Percentiles rank a stretch among this genome's conserved stretches.
These are phyloP conservation scores for Chrysopogon serrulatus DNA, from an alignment of 176 grass and related monocot species.

Conservation along the genomic window DNA sequence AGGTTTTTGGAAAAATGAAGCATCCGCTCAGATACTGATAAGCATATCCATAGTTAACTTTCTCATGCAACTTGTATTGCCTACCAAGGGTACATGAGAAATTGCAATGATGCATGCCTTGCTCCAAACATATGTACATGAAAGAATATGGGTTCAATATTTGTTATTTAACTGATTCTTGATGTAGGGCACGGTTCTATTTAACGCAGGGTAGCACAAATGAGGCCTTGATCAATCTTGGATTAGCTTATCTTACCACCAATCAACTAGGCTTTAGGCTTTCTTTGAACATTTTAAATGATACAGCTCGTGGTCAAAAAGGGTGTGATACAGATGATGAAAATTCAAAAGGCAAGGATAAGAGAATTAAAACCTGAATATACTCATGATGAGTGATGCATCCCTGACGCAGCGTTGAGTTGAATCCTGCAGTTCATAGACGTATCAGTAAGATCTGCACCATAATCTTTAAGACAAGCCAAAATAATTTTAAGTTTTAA, in stretches of 20 bases:
- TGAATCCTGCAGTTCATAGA: constrained; percentile 65
- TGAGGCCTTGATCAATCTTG: neutral
- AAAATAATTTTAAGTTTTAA: constrained; percentile 3
- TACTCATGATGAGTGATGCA: constrained; percentile 98
- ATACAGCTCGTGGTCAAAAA: neutral
- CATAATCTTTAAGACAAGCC: neutral
- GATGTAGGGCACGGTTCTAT: neutral
- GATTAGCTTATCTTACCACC: neutral
- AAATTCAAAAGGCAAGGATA: constrained; percentile 6
- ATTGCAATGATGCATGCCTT: neutral
- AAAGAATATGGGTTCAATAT: neutral
- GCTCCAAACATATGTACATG: neutral
- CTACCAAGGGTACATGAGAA: neutral
- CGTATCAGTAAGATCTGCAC: constrained; percentile 2
- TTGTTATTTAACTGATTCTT: neutral
- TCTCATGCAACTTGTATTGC: neutral
- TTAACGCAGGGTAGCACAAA: neutral
- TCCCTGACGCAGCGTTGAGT: constrained; percentile 83
- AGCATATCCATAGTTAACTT: neutral
- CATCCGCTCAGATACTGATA: neutral
- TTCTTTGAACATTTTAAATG: neutral
- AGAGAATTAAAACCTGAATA: constrained; percentile 67
- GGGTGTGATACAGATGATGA: neutral
- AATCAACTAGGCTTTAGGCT: neutral
- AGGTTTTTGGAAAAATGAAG: neutral